Percentiles rank a stretch among this genome's conserved stretches.
Conservation (phyloP, 345 rosid genomes). For the Gossypium australe region DNA sequence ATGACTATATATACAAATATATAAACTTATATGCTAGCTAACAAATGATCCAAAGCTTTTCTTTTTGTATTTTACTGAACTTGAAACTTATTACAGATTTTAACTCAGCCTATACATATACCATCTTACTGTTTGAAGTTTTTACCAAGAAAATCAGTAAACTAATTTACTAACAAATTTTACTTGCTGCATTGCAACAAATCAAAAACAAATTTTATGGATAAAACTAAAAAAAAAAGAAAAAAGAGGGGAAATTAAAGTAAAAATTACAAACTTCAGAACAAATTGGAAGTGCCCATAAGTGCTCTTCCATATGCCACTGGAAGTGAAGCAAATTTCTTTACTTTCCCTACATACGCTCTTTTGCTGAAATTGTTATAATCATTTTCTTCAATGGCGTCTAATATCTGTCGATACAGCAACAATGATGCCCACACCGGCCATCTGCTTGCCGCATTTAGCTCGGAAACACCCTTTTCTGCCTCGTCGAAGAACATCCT, state of each 20-base stretch:
- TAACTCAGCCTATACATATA: neutral
- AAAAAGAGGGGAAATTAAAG: neutral
- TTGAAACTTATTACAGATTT: slow-evolving; percentile 5
- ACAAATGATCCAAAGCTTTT: neutral
- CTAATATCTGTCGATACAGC: slow-evolving; percentile 43
- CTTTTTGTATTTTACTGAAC: neutral
- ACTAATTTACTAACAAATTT: neutral
- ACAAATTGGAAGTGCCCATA: slow-evolving; percentile 21
- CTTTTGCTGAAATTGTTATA: slow-evolving; percentile 43
- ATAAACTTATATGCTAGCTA: neutral
- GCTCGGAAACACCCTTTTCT: slow-evolving; percentile 42
- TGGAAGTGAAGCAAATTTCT: slow-evolving; percentile 34
- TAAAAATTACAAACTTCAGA: neutral
- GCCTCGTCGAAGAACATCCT: slow-evolving; percentile 52
- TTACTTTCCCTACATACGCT: slow-evolving; percentile 46
- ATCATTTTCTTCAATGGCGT: slow-evolving; percentile 47
- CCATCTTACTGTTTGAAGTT: neutral
- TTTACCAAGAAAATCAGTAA: neutral
- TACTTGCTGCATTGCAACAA: neutral
- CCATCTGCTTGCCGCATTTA: slow-evolving; percentile 44
- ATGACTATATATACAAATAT: too few species aligned
- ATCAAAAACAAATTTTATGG: neutral
- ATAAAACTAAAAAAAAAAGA: neutral
- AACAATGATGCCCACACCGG: slow-evolving; percentile 51
- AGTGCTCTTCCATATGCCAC: slow-evolving; percentile 43